These are phyloP conservation scores for Phellopilus nigrolimitatus DNA, from an alignment of 1,284 basidiomycete genomes.

Conservation along the genomic window DNA sequence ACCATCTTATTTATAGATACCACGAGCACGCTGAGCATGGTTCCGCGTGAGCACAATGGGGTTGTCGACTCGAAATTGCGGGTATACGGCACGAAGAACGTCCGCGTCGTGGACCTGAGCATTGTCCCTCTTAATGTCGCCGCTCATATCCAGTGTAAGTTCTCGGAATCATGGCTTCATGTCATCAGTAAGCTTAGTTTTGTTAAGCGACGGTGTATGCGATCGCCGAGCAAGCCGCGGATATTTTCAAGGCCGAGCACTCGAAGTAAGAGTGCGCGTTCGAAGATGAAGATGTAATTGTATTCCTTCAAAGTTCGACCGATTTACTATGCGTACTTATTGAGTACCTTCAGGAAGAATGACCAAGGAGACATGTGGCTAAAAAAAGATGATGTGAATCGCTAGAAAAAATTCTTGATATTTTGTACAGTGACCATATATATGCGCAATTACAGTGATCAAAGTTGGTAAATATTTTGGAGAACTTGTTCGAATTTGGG, in stretches of 20 bases:
- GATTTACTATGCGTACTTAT: no score
- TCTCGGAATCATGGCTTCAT: neutral
- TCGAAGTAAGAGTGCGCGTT: no score
- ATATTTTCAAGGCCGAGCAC: neutral
- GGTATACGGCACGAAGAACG: constrained; percentile 30
- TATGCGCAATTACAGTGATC: no score
- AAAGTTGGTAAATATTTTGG: no score
- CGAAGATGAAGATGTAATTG: no score
- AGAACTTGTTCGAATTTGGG: no score
- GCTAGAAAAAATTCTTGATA: no score
- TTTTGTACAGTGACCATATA: no score
- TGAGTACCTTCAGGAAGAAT: no score
- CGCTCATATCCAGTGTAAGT: constrained; percentile 22
- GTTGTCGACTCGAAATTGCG: constrained; percentile 34
- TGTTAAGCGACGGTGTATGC: constrained; percentile 22
- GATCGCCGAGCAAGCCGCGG: constrained; percentile 17
- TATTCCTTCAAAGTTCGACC: no score
- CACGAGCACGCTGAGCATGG: constrained; percentile 35
- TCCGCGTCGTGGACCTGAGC: constrained; percentile 30
- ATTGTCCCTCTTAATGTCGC: constrained; percentile 26
- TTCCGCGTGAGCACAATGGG: constrained; percentile 35
- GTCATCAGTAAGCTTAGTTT: neutral
- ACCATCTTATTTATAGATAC: constrained; percentile 25
- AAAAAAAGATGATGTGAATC: no score
- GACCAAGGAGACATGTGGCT: no score